Percentiles rank a stretch among this genome's conserved stretches.
Conservation (phyloP, 495 filamentous ascomycete genomes). For the Parachaetomium inaequale region DNA sequence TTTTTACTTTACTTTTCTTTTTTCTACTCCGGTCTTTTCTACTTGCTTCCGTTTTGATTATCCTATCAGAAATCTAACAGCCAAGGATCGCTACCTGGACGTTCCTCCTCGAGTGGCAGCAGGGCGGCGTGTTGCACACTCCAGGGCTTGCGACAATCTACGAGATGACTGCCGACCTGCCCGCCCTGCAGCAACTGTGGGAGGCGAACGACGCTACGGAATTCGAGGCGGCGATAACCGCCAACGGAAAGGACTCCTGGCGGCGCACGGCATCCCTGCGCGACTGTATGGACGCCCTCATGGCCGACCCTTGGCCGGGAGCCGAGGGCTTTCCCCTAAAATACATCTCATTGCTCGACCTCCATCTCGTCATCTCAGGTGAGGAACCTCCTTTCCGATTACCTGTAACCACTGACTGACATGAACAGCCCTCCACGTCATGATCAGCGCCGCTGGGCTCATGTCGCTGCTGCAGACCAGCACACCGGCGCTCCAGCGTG, state of each 20-base stretch:
- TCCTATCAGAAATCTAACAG: too few species aligned
- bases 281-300: slow-evolving; percentile 6
- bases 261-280: slow-evolving; percentile 6
- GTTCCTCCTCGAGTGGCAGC: slow-evolving; percentile 15
- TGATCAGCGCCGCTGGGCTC: background rate
- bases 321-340: background rate
- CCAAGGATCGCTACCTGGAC: slow-evolving; percentile 12
- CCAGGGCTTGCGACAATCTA: slow-evolving; percentile 6
- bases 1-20: background rate
- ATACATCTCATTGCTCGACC: background rate
- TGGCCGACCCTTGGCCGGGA: slow-evolving; percentile 8
- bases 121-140: slow-evolving; percentile 10
- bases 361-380: background rate
- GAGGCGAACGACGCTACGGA: slow-evolving; percentile 9
- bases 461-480: background rate
- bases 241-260: slow-evolving; percentile 7
- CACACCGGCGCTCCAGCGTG: background rate
- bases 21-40: too few species aligned
- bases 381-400: background rate
- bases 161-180: slow-evolving; percentile 14
- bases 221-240: slow-evolving; percentile 4
- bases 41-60: too few species aligned
- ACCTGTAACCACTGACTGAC: background rate
- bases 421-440: background rate
- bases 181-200: slow-evolving; percentile 15